Evolutionary conservation across 1,284 basidiomycete genomes (phyloP), one percentile per base, ranked within the genome.

Genomic region (Gymnopus androsaceus): DNA sequence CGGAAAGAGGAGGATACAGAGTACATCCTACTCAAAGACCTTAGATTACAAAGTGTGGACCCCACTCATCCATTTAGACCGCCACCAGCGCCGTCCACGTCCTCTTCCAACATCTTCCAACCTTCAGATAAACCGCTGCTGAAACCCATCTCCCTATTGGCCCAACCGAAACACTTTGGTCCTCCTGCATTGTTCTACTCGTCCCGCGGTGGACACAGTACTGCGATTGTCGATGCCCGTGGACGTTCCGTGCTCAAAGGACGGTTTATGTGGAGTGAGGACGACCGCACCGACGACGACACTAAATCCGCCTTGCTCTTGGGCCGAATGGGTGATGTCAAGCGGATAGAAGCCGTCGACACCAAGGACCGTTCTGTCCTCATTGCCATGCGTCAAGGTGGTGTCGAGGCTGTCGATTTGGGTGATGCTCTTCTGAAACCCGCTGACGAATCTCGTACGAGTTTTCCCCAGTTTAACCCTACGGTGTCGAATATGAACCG

Each of bases 151-250:
- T 93, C 91, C 17, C 76, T 94, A 3, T 76, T 94, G n/a, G 70
- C 85, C 14, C 91, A 94, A 63, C 87, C 92, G 2, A 80, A 79
- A 30, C 88, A 91, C 65, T 92, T 90, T 62, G 92, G 92, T 0
- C 92, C 91, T 19, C 92, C 92, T 1, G 89, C 92, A 0, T 70
- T 94, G 17, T 94, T 94, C 73, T 94, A 84, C 68, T 92, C 91
- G 19, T 89, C 90, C 17, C 84, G 90, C 27, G 92, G 92, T 19
- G 88, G 88, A 1, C 88, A 91, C 63, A 90, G 89, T 61, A 94
- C 90, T 0, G 80, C 87, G 3, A 91, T 94, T 50, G 92, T 94
- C 19, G 92, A 93, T 64, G 82, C 87, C 23, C 82, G 90, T 21
- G 92, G 92, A 30, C 77, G 88, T 53, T 89, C 90, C 4, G 90